Percentiles rank a stretch among this genome's conserved stretches.
Conservation (phyloP, 371 early-diverging fungal genomes). For the Syncephalastrum contaminatum region DNA sequence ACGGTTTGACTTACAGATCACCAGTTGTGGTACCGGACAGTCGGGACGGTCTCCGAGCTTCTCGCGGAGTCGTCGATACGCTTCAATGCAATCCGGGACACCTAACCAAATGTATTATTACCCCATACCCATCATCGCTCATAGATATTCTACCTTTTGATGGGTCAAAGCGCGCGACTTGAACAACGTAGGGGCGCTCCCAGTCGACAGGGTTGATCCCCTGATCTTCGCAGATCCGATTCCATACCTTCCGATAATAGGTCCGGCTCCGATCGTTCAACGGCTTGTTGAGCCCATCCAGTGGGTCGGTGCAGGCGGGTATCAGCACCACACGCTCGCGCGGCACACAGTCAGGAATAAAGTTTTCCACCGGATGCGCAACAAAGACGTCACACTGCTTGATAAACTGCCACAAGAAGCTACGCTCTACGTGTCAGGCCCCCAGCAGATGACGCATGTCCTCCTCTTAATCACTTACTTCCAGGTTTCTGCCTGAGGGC, state of each 20-base stretch:
- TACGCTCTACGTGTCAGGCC: slow-evolving; percentile 1
- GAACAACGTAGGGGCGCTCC: slow-evolving; percentile 76
- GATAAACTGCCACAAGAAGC: slow-evolving; percentile 76
- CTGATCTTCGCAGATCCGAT: slow-evolving; percentile 73
- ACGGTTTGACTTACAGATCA: slow-evolving; percentile 49
- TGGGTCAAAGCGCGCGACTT: slow-evolving; percentile 91
- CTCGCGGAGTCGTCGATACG: slow-evolving; percentile 65
- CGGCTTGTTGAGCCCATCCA: slow-evolving; percentile 76
- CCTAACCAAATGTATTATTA: slow-evolving; percentile 18
- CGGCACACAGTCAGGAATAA: slow-evolving; percentile 73
- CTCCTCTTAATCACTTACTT: slow-evolving; percentile 33
- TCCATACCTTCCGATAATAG: slow-evolving; percentile 79
- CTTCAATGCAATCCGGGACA: slow-evolving; percentile 75
- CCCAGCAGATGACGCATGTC: no score
- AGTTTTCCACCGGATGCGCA: slow-evolving; percentile 75
- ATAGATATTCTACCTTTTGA: slow-evolving; percentile 65
- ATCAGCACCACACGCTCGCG: slow-evolving; percentile 61
- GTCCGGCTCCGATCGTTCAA: slow-evolving; percentile 43
- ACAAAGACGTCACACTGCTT: slow-evolving; percentile 75
- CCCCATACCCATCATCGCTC: neutral
- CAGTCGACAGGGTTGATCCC: slow-evolving; percentile 61
- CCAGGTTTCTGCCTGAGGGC: slow-evolving; percentile 68
- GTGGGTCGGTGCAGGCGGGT: slow-evolving; percentile 77
- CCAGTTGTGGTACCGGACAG: slow-evolving; percentile 58
- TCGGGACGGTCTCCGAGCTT: slow-evolving; percentile 45